Evolutionary conservation across 2,329 filamentous ascomycete species (phyloP).

Genomic region (Aspergillus sp.): DNA sequence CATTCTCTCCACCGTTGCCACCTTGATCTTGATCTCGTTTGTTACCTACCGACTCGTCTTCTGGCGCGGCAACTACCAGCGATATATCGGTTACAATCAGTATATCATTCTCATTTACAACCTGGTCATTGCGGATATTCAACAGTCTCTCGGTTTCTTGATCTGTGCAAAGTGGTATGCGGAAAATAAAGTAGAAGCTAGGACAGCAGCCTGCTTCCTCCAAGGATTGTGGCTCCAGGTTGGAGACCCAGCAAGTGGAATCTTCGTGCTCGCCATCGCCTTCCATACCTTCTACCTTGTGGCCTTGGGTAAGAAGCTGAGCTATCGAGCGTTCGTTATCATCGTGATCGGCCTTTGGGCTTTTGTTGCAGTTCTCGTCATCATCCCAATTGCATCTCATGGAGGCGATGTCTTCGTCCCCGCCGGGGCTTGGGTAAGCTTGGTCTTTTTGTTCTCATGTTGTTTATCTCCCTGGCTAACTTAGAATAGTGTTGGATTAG

Average conservation of each 20-base stretch:
- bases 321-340: constrained; percentile 45
- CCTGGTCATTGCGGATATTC: constrained; percentile 53
- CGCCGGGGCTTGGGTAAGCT: constrained; percentile 49
- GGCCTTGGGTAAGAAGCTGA: constrained; percentile 48
- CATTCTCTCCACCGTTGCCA: constrained; percentile 48
- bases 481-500: constrained; percentile 35
- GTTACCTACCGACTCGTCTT: constrained; percentile 53
- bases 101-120: constrained; percentile 57
- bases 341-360: constrained; percentile 48
- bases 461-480: constrained; percentile 1
- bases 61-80: constrained; percentile 49
- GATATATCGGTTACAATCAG: constrained; percentile 55
- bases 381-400: constrained; percentile 47
- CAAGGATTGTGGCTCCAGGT: constrained; percentile 55
- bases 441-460: not conserved
- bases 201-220: constrained; percentile 47
- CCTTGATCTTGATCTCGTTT: constrained; percentile 45
- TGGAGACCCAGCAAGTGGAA: constrained; percentile 53
- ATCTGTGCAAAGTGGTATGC: constrained; percentile 51
- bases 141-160: constrained; percentile 52
- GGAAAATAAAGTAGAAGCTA: constrained; percentile 44
- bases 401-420: constrained; percentile 46
- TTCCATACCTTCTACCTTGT: constrained; percentile 55
- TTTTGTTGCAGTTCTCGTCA: constrained; percentile 46
- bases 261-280: constrained; percentile 56